Evolutionary conservation across 1,139 yeast species (phyloP), one percentile per base, ranked within the genome.

Genomic region (Saccharomyces hybrid): DNA sequence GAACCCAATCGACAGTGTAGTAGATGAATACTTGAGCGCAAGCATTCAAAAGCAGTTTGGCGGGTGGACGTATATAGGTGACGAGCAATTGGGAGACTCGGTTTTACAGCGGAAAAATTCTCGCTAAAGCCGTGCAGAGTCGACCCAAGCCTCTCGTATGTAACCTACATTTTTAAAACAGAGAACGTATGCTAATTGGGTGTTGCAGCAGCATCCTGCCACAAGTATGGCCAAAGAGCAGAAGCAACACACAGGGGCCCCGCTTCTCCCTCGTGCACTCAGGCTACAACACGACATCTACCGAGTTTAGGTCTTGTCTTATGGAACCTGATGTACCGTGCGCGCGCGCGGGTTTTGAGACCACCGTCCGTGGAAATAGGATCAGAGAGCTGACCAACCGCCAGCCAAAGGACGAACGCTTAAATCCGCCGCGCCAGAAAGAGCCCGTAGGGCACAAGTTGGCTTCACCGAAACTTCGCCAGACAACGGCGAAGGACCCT

Each of bases 1-100:
- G 65, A 84, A 86, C 64, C 98, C 98, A 3, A 86, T 89, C 64
- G 99, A 93, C 70, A 87, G 96, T 54, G 97, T 93, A n/a, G 97
- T 90, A 29, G 96, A 90, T 67, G 96, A 90, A 67, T 87, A 81
- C 63, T 80, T 82, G 72, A 88, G 88, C 69, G 96, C 87, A 64
- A 82, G 90, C 61, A 96, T 93, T 16, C 99, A 93, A 71, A 84
- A 86, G 68, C 97, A 91, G 72, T 93, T 93, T 76, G 97, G 97
- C 47, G 97, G 98, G 2, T 93, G 99, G 99, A 90, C 97, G 1
- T 91, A 89, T 71, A 89, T 88, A 54, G 96, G 91, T 4, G 69
- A 70, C 9, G 75, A 73, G 56, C 75, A 73, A 55, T 57, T 73
- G 19, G 73, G 69, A 3, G 59, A 58, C 52, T 64, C 69, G 28